Conservation (phyloP, 2,329 filamentous ascomycete species). For the Penicillium sp. region DNA sequence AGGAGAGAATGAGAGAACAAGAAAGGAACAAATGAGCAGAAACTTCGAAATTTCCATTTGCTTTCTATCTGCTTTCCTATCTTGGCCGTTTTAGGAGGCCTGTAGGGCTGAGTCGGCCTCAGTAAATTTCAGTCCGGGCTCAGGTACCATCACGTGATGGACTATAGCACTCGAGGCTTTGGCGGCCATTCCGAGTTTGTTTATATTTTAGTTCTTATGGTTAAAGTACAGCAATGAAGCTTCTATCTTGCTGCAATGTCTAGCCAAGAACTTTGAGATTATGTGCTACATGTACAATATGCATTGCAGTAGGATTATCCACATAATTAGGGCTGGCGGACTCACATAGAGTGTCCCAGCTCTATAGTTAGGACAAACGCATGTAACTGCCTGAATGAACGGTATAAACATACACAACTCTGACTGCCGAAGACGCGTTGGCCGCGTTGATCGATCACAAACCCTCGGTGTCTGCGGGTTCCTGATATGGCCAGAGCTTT, state of each 20-base stretch:
- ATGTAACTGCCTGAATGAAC: background rate
- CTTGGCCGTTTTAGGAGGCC: background rate
- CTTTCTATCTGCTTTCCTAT: conserved; percentile 8
- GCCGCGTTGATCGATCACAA: background rate
- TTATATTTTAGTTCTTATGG: background rate
- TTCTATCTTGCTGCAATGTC: background rate
- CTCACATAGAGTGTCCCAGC: background rate
- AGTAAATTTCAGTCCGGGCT: background rate
- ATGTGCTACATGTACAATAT: background rate
- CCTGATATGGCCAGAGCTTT: conserved; percentile 31
- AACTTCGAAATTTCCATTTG: conserved; percentile 3
- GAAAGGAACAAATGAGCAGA: conserved; percentile 7
- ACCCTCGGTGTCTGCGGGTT: background rate
- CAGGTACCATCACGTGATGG: background rate
- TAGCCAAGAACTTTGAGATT: background rate
- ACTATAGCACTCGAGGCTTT: background rate
- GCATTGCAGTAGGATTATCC: background rate
- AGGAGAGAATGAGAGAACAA: conserved; percentile 2
- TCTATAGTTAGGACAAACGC: background rate
- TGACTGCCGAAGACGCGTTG: background rate
- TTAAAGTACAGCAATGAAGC: background rate
- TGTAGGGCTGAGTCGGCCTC: background rate
- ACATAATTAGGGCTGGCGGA: background rate
- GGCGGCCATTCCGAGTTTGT: background rate
- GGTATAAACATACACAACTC: background rate